Conservation (phyloP, 139 green algal genomes). For the Picochlorum sp. region DNA sequence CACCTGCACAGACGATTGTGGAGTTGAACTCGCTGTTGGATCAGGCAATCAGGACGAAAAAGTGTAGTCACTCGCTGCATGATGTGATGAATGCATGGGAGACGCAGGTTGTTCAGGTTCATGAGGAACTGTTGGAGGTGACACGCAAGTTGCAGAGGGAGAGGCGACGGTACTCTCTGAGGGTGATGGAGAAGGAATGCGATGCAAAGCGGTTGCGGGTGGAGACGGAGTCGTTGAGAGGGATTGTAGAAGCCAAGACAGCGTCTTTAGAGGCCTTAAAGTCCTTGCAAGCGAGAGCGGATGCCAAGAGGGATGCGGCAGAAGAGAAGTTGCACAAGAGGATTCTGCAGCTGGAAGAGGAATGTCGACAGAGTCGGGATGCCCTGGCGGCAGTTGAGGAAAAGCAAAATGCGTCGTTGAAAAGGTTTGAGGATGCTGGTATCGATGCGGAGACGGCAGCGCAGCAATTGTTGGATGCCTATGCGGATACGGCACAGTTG, state of each 20-base stretch:
- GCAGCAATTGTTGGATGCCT: neutral
- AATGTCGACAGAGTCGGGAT: neutral
- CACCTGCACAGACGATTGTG: neutral
- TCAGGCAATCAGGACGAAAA: conserved; percentile 1
- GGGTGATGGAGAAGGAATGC: conserved; percentile 11
- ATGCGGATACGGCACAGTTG: neutral
- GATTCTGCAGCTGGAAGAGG: neutral
- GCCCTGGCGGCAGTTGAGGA: neutral
- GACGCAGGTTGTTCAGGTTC: neutral
- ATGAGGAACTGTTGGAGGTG: conserved; percentile 1
- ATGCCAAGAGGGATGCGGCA: too few species aligned
- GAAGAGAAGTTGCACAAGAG: neutral
- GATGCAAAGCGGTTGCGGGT: neutral
- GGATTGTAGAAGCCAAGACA: neutral
- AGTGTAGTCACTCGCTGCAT: neutral
- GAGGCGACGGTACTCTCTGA: neutral
- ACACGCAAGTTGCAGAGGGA: neutral
- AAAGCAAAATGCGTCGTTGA: neutral
- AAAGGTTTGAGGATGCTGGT: neutral
- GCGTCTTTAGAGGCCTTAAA: neutral
- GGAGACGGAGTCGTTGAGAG: neutral
- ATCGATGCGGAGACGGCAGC: neutral
- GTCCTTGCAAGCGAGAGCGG: neutral
- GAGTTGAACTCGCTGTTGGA: neutral
- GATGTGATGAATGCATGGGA: conserved; percentile 1